phyloP scores from a whole-genome alignment of 352 stramenopile species.

The Phytophthora melonis region DNA sequence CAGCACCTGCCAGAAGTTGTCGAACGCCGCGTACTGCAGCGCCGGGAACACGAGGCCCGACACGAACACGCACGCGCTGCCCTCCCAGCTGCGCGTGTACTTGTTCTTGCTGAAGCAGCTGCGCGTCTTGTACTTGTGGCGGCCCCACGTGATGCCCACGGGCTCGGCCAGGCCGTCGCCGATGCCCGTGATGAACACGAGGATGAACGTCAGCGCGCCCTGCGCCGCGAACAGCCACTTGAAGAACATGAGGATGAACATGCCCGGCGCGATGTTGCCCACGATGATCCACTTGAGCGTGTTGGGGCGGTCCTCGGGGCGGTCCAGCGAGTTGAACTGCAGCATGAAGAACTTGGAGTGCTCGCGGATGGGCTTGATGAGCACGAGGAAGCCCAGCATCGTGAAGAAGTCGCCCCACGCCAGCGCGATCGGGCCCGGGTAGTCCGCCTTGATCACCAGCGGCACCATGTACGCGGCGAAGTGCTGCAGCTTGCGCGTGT shows the following conservation, averaged over 20 bases:
- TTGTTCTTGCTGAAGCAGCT: slow-evolving; percentile 86
- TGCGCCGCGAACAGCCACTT: slow-evolving; percentile 80
- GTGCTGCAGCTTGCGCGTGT: slow-evolving; percentile 88
- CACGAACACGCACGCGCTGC: slow-evolving; percentile 82
- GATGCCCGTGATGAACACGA: slow-evolving; percentile 88
- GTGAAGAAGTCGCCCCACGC: slow-evolving; percentile 88
- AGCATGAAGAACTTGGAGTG: slow-evolving; percentile 89
- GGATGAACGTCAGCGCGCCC: slow-evolving; percentile 71
- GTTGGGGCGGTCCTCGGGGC: slow-evolving; percentile 83
- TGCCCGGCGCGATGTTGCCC: slow-evolving; percentile 68
- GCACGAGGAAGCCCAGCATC: slow-evolving; percentile 81
- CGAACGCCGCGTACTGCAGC: slow-evolving; percentile 80
- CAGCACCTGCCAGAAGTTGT: slow-evolving; percentile 81
- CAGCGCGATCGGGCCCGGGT: slow-evolving; percentile 64
- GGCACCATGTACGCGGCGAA: slow-evolving; percentile 88
- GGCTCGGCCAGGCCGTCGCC: slow-evolving; percentile 81
- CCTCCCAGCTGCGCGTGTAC: slow-evolving; percentile 88
- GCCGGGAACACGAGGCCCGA: slow-evolving; percentile 82
- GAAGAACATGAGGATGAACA: slow-evolving; percentile 88
- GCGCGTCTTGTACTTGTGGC: slow-evolving; percentile 89
- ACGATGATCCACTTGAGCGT: slow-evolving; percentile 90
- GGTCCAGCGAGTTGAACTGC: slow-evolving; percentile 90
- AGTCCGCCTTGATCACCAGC: slow-evolving; percentile 77
- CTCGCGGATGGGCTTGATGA: slow-evolving; percentile 88
- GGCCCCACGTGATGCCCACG: slow-evolving; percentile 82